Conservation (phyloP, 805 yeast species). For the Candida ascalaphidarum region DNA sequence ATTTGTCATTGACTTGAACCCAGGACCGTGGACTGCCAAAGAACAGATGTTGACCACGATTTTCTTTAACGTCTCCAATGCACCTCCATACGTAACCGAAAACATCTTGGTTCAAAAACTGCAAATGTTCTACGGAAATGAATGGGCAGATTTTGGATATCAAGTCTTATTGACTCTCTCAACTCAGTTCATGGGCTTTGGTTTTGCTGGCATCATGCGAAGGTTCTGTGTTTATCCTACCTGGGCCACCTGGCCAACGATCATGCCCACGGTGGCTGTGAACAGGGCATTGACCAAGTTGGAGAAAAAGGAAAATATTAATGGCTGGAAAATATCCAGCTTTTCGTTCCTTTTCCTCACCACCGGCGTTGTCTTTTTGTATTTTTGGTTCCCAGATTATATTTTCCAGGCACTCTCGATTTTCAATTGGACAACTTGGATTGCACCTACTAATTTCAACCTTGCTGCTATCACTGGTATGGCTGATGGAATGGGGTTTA, state of each 20-base stretch:
- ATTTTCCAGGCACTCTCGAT: conserved; percentile 31
- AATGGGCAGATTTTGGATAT: conserved; percentile 18
- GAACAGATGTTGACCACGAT: conserved; percentile 60
- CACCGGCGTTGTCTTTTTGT: conserved; percentile 23
- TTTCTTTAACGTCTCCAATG: conserved; percentile 24
- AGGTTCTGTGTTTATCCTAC: conserved; percentile 19
- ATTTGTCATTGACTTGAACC: conserved; percentile 37
- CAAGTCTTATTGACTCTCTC: conserved; percentile 16
- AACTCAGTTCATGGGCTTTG: conserved; percentile 20
- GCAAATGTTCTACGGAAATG: conserved; percentile 11
- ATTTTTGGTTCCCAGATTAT: conserved; percentile 39
- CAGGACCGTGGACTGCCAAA: conserved; percentile 57
- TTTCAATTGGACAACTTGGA: conserved; percentile 55
- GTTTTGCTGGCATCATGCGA: conserved; percentile 22
- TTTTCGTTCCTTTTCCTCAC: conserved; percentile 21
- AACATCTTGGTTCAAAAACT: conserved; percentile 15
- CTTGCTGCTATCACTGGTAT: conserved; percentile 42
- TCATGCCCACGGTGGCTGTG: conserved; percentile 37
- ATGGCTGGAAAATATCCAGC: conserved; percentile 24
- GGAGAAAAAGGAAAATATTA: conserved; percentile 16
- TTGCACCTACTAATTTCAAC: conserved; percentile 39
- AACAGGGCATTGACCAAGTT: conserved; percentile 36
- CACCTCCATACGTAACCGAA: conserved; percentile 17
- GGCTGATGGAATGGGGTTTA: conserved; percentile 39
- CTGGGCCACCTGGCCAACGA: conserved; percentile 18